Conservation (phyloP, 208 protist species). For the Acanthamoeba castellanii region DNA sequence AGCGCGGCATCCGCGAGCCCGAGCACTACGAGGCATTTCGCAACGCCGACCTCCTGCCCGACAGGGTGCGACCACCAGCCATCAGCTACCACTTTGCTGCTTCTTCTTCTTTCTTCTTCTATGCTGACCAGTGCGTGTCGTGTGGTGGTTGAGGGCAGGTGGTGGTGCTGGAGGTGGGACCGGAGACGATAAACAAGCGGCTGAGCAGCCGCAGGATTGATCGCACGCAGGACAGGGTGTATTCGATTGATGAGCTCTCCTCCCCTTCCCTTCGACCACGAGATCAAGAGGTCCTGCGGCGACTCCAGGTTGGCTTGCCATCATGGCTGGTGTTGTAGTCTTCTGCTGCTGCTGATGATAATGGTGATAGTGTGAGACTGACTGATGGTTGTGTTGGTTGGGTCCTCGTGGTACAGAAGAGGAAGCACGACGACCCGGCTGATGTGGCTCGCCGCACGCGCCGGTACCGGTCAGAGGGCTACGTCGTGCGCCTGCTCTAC, state of each 20-base stretch:
- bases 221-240: not conserved
- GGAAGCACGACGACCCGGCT: not conserved
- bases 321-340: too few species aligned
- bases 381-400: too few species aligned
- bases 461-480: not conserved
- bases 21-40: constrained; percentile 34
- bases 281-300: not conserved
- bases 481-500: constrained; percentile 44
- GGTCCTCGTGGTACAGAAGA: not conserved
- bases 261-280: not conserved
- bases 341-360: not conserved
- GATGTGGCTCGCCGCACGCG: not conserved
- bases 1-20: constrained; percentile 44
- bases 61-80: not conserved
- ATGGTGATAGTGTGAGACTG: not conserved
- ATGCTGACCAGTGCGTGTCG: too few species aligned
- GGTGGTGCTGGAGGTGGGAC: constrained; percentile 8
- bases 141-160: not conserved
- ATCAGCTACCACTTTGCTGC: too few species aligned
- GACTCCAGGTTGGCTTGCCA: not conserved
- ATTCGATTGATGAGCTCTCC: not conserved
- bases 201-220: not conserved
- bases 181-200: not conserved
- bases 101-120: too few species aligned
- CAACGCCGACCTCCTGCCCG: not conserved